Base-by-base conservation (phyloP, 2,329 filamentous ascomycete species). In the Epichloe typhina region DNA sequence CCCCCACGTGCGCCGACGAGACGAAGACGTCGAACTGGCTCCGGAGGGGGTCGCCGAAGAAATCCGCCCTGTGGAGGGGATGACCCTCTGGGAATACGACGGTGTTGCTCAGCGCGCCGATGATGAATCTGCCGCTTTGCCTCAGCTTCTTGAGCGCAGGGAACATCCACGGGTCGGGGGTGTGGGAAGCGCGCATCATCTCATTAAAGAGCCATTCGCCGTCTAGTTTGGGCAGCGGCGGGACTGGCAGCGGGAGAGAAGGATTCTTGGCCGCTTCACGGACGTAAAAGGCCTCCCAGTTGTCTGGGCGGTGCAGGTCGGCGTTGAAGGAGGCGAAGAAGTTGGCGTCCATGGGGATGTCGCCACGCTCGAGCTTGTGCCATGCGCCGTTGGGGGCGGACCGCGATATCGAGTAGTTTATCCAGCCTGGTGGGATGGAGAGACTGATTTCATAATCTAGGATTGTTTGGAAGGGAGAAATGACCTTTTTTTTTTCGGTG, bases 381-480 rank as follows among this genome's bases (percentile, higher is more conserved):
- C 91, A 97, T 63, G 80, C 84, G 40, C 93, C 93, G 57, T 82
- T 69, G 2, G 88, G 89, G 0, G 83, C 80, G 3, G 84, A 82
- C 59, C 79, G 78, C 49, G 88, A 88, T 62, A 97, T 93, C 58
- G 86, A 86, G 69, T 85, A 84, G 72, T 97, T 97, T 59, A 97
- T 77, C 83, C 89, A 97, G 62, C 90, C 91, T 3, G 82, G 75
- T 1, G 90, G 91, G 47, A 97, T 91, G 40, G 76, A 75, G 51
- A 86, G 74, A 53, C 77, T 72, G 50, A 83, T 70, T 65, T 97
- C 93, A 65, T 96, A 96, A 68, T 95, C 85, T 51, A 95, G 75
- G 60, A 98, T 97, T 2, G 87, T 83, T 70, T 95, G 88, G 62
- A 98, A 90, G 9, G 93, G 93, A 1, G 89, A 96, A 23, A 85